A percentile compares a stretch with the other conserved stretches of the same genome.
phyloP scores from a whole-genome alignment of 129 eudicot species.

The Helichrysum umbraculigerum region DNA sequence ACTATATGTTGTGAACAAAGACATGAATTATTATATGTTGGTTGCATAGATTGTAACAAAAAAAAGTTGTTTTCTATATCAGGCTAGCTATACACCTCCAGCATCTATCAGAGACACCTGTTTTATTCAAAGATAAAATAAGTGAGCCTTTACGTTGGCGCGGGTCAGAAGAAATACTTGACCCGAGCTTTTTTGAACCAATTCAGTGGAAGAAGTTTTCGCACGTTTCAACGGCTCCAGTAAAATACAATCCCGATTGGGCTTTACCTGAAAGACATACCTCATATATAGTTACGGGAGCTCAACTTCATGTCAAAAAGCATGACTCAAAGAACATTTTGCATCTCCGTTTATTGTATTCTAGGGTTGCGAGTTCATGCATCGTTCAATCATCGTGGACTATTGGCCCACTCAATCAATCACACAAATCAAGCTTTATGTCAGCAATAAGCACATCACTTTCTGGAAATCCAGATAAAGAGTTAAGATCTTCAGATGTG shows the following conservation, averaged over 20 bases:
- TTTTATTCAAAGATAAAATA: slow-evolving; percentile 53
- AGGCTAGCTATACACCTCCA: slow-evolving; percentile 90
- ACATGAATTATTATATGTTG: neutral
- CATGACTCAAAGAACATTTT: slow-evolving; percentile 53
- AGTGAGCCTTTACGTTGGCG: slow-evolving; percentile 52
- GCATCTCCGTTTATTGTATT: slow-evolving; percentile 71
- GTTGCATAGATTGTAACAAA: neutral
- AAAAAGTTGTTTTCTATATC: slow-evolving; percentile 10
- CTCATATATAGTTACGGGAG: slow-evolving; percentile 83
- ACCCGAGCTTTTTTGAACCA: slow-evolving; percentile 56
- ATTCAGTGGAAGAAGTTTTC: slow-evolving; percentile 75
- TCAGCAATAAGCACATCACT: slow-evolving; percentile 53
- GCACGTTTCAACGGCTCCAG: slow-evolving; percentile 73
- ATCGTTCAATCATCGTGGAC: slow-evolving; percentile 68
- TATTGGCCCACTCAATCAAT: slow-evolving; percentile 42
- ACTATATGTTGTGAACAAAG: neutral
- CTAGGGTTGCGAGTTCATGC: slow-evolving; percentile 50
- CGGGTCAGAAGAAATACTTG: slow-evolving; percentile 57
- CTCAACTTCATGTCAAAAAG: slow-evolving; percentile 64
- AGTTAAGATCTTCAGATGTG: slow-evolving; percentile 34
- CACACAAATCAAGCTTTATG: slow-evolving; percentile 49
- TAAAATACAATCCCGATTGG: slow-evolving; percentile 70
- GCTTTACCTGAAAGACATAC: slow-evolving; percentile 18
- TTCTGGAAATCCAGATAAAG: slow-evolving; percentile 45
- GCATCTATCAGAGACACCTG: slow-evolving; percentile 67